A percentile compares a stretch with the other conserved stretches of the same genome.
phyloP scores from a whole-genome alignment of 2,329 filamentous ascomycete species.

The Monosporascus sp. region DNA sequence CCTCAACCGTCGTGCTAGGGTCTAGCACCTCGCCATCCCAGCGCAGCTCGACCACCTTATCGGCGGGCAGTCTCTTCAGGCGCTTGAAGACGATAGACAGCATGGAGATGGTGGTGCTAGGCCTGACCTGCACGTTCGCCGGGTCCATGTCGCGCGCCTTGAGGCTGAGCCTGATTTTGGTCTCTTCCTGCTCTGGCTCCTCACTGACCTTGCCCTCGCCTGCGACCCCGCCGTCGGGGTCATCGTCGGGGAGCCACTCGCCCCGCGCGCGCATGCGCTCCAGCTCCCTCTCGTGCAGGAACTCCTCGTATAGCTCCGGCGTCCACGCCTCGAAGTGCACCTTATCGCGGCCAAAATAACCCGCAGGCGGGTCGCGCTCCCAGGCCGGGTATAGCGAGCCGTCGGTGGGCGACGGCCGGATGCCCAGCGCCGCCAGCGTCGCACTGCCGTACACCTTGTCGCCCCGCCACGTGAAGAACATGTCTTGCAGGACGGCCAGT shows the following conservation, averaged over 20 bases:
- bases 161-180: constrained; percentile 47
- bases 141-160: constrained; percentile 47
- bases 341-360: constrained; percentile 47
- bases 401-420: constrained; percentile 39
- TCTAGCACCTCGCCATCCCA: constrained; percentile 75
- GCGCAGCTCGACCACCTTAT: constrained; percentile 54
- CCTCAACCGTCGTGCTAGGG: constrained; percentile 53
- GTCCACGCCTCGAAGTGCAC: constrained; percentile 80
- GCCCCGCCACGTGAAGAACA: constrained; percentile 78
- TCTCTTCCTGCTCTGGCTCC: constrained; percentile 15
- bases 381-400: constrained; percentile 36
- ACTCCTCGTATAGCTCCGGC: constrained; percentile 50
- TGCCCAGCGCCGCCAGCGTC: constrained; percentile 63
- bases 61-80: constrained; percentile 44
- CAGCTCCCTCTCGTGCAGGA: constrained; percentile 45
- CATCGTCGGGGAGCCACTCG: constrained; percentile 32
- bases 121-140: constrained; percentile 46
- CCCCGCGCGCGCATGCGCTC: constrained; percentile 39
- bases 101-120: constrained; percentile 55
- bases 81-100: constrained; percentile 59
- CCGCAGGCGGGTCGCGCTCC: constrained; percentile 31
- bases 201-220: constrained; percentile 3
- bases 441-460: constrained; percentile 71
- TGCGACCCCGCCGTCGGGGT: constrained; percentile 15
- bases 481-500: constrained; percentile 39